Evolutionary conservation across 2,329 filamentous ascomycete species (phyloP).

Genomic region (Magnaporthiopsis incrustans): DNA sequence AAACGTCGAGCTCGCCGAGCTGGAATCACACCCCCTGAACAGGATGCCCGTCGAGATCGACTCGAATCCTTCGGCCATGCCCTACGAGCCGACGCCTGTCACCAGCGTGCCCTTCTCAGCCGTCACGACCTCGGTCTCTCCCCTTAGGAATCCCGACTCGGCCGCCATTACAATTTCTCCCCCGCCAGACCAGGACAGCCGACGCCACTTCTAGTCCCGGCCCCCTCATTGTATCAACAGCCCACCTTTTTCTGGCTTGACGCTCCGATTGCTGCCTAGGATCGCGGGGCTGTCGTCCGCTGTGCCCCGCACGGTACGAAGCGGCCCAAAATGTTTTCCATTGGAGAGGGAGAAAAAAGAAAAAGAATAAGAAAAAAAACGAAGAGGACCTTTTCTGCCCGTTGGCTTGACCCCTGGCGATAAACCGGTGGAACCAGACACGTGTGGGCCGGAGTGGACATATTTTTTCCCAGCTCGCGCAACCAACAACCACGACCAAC

Average conservation of each 20-base stretch:
- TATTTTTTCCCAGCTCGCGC: too few species aligned
- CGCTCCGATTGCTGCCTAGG: too few species aligned
- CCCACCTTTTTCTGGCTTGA: too few species aligned
- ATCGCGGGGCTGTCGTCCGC: too few species aligned
- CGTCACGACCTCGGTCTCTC: not conserved
- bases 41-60: slow-evolving; percentile 5
- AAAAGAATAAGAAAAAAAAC: too few species aligned
- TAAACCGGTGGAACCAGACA: too few species aligned
- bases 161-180: not conserved
- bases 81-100: not conserved
- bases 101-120: not conserved
- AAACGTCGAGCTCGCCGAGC: slow-evolving; percentile 3
- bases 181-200: not conserved
- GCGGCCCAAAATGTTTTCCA: too few species aligned
- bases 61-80: not conserved
- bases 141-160: not conserved
- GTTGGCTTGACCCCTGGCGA: too few species aligned
- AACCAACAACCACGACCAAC: not conserved
- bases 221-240: not conserved
- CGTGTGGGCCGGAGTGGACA: not conserved
- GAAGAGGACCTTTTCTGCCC: too few species aligned
- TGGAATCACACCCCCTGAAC: not conserved
- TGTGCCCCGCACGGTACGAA: too few species aligned
- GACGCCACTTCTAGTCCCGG: not conserved
- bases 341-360: too few species aligned